Percentiles rank a stretch among this genome's conserved stretches.
phyloP scores from a whole-genome alignment of 1,284 basidiomycete species.

The Tranzscheliella williamsii region DNA sequence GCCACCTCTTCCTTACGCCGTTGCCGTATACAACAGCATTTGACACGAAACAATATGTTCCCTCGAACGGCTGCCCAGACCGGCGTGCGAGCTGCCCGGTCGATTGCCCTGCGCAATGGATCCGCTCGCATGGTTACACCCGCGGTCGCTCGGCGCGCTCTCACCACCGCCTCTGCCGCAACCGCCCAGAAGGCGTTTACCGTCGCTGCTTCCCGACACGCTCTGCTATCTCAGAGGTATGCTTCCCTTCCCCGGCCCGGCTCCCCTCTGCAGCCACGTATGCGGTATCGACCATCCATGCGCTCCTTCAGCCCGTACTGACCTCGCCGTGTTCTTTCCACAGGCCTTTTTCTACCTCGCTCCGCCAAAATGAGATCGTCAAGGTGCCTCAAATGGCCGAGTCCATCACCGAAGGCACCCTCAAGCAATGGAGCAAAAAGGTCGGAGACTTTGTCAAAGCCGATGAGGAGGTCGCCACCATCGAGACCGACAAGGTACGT shows the following conservation, averaged over 20 bases:
- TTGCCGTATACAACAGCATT: too few species aligned
- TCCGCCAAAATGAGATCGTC: conserved; percentile 69
- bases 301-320: neutral
- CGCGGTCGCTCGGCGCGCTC: conserved; percentile 31
- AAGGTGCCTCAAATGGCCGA: conserved; percentile 99
- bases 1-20: neutral
- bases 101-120: conserved; percentile 26
- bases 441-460: conserved; percentile 86
- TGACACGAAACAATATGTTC: conserved; percentile 15
- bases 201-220: too few species aligned
- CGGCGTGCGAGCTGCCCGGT: conserved; percentile 27
- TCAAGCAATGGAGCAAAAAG: conserved; percentile 93
- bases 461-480: conserved; percentile 95
- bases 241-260: too few species aligned
- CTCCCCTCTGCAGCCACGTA: too few species aligned
- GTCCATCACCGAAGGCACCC: conserved; percentile 95
- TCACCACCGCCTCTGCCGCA: conserved; percentile 20
- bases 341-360: conserved; percentile 38
- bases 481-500: conserved; percentile 95
- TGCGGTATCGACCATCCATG: too few species aligned
- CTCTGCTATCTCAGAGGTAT: conserved; percentile 28
- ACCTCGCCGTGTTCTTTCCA: neutral
- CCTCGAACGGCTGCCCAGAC: conserved; percentile 30
- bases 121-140: conserved; percentile 30
- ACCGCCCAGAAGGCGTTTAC: neutral